Conservation (phyloP, 2,329 filamentous ascomycete genomes). For the Colletotrichum filicis region DNA sequence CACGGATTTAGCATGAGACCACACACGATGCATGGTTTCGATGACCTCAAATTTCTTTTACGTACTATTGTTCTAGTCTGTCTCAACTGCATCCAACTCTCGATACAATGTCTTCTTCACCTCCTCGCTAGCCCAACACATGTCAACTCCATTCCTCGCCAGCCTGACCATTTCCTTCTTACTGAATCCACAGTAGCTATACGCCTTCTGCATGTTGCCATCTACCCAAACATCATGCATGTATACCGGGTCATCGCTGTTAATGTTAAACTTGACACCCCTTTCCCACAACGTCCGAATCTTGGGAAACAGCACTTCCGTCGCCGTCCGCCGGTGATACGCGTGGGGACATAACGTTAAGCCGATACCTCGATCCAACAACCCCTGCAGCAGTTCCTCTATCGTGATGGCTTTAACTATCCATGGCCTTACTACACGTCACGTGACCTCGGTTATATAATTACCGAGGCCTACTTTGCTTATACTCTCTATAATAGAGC, state of each 20-base stretch:
- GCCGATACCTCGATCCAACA: slow-evolving; percentile 68
- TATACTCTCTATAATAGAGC: too few species aligned
- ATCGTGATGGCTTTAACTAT: too few species aligned
- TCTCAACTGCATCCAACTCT: slow-evolving; percentile 39
- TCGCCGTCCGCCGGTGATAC: slow-evolving; percentile 53
- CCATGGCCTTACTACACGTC: too few species aligned
- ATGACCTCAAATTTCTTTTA: too few species aligned
- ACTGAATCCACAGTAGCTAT: slow-evolving; percentile 51
- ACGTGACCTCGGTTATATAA: too few species aligned
- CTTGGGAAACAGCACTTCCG: slow-evolving; percentile 54
- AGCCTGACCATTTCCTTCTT: slow-evolving; percentile 55
- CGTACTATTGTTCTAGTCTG: not conserved
- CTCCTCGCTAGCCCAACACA: slow-evolving; percentile 56
- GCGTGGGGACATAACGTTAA: slow-evolving; percentile 75
- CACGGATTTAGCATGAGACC: too few species aligned
- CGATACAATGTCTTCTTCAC: slow-evolving; percentile 46
- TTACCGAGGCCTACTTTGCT: too few species aligned
- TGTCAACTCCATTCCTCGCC: slow-evolving; percentile 54
- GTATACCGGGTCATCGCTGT: slow-evolving; percentile 80
- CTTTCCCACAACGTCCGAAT: slow-evolving; percentile 70
- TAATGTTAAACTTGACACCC: slow-evolving; percentile 76
- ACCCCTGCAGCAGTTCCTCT: slow-evolving; percentile 66
- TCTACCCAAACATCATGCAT: slow-evolving; percentile 62
- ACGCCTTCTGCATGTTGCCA: slow-evolving; percentile 57
- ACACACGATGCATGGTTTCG: too few species aligned